Evolutionary conservation across 352 stramenopile species (phyloP), one percentile per base, ranked within the genome.

Genomic region (Phytophthora boehmeriae): DNA sequence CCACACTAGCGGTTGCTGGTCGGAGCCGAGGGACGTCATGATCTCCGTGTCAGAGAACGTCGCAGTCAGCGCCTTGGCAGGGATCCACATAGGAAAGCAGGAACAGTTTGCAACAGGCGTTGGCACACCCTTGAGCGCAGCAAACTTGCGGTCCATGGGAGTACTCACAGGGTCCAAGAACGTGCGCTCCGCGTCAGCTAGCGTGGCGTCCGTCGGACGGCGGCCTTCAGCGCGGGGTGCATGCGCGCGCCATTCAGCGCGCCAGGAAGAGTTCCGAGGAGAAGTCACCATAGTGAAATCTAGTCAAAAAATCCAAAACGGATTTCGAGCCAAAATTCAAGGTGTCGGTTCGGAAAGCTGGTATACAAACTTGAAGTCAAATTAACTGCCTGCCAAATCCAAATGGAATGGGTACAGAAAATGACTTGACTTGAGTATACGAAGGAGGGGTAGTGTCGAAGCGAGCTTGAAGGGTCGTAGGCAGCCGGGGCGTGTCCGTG

Each of bases 231-330:
- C 13, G 1, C 43, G 22, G 0, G 47, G 43, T 16, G 49, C 42
- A 5, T 41, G 10, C 4, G 10, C 16, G 11, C 34, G 34, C 34
- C 34, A 41, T 41, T 41, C 34, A 17, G 9, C 75, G 66, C 38
- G 79, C 76, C 1, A 77, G 76, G 32, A 84, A 65, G 9, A 75
- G 79, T 46, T 68, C 66, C 13, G 69, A 23, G 79, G n/a, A 76
- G 8, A 87, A 76, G 17, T 14, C 4, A 17, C 11, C 34, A 41
- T 41, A 17, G 34, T 41, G 34, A 30, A 6, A 30, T 30, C 25
- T 8, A 30, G 25, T 30, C 25, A 30, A 30, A 30, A 6, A 6
- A n/a, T n/a, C 25, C 6, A 6, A 30, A 30, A 30, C 25, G 25
- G 25, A 30, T 6, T 30, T 8, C 3, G 25, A 30, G 25, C 25